Evolutionary conservation across 1,284 basidiomycete species (phyloP).

Genomic region (Rugosomyces carneus): DNA sequence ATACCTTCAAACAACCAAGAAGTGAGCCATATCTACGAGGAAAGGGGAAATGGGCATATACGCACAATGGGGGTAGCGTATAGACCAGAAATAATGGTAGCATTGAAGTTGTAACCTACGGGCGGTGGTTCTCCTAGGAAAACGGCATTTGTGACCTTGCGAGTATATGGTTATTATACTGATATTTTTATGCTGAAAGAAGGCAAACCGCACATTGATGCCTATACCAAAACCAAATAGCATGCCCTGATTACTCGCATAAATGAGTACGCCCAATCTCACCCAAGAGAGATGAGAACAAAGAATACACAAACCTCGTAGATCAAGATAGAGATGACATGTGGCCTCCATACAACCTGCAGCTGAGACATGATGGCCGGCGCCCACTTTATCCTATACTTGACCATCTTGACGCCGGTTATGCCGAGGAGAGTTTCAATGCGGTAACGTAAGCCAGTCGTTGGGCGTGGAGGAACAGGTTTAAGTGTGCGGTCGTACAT

Average conservation of each 20-base stretch:
- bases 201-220: constrained; percentile 50
- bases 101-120: constrained; percentile 52
- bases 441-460: constrained; percentile 45
- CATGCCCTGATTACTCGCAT: constrained; percentile 31
- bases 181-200: not conserved
- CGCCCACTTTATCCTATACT: constrained; percentile 37
- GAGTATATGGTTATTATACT: not conserved
- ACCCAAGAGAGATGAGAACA: no score
- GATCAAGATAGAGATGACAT: constrained; percentile 46
- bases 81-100: constrained; percentile 44
- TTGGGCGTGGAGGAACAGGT: constrained; percentile 37
- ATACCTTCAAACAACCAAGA: constrained; percentile 7
- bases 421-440: constrained; percentile 60
- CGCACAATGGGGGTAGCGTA: constrained; percentile 62
- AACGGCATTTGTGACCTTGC: constrained; percentile 62
- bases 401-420: constrained; percentile 56
- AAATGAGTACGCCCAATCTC: not conserved
- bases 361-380: constrained; percentile 35
- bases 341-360: constrained; percentile 58
- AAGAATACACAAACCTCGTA: constrained; percentile 44
- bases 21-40: not conserved
- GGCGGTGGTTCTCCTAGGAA: constrained; percentile 57
- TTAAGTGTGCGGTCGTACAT: constrained; percentile 63
- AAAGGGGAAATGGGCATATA: constrained; percentile 9
- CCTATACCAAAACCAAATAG: constrained; percentile 69